Percentiles rank a stretch among this genome's conserved stretches.
These are phyloP conservation scores for Zopfia rhizophila DNA, from an alignment of 2,329 filamentous ascomycete genomes.

Conservation along the genomic window DNA sequence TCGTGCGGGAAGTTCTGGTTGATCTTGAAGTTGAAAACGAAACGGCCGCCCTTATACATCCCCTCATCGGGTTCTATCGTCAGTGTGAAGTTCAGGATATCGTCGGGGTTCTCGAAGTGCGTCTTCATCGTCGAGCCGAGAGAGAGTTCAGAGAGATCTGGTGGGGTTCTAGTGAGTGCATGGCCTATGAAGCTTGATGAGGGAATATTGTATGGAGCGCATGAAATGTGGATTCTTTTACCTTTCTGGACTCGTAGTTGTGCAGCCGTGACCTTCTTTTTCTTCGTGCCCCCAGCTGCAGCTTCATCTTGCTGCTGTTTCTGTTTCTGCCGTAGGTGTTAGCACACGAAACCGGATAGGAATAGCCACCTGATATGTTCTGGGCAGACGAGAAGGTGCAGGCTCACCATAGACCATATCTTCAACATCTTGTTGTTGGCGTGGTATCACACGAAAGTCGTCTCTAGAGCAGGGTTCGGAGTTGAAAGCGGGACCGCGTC, in stretches of 20 bases:
- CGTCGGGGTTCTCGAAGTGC: conserved; percentile 82
- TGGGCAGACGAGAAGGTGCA: not conserved
- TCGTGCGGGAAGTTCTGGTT: conserved; percentile 97
- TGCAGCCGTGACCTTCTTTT: conserved; percentile 98
- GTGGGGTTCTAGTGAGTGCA: conserved; percentile 15
- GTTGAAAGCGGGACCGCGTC: not conserved
- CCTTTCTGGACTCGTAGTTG: conserved; percentile 97
- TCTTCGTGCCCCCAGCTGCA: conserved; percentile 80
- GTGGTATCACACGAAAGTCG: not conserved
- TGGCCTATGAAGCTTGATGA: not conserved
- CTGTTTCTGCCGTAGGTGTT: conserved; percentile 74
- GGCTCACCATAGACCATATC: conserved; percentile 96
- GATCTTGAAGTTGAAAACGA: conserved; percentile 91
- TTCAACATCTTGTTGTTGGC: conserved; percentile 82
- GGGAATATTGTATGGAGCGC: not conserved
- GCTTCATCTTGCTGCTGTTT: conserved; percentile 95
- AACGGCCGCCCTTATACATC: conserved; percentile 87
- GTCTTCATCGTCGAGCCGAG: conserved; percentile 83
- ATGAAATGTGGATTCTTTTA: conserved; percentile 60
- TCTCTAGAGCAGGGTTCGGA: not conserved
- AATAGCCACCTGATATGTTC: no score
- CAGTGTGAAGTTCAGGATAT: conserved; percentile 85
- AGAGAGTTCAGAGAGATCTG: conserved; percentile 84
- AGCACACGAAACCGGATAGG: conserved; percentile 24
- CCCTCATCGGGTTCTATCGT: conserved; percentile 87